These are phyloP conservation scores for Vanderwaltozyma tropicalis DNA, from an alignment of 805 yeast genomes.

Conservation along the genomic window DNA sequence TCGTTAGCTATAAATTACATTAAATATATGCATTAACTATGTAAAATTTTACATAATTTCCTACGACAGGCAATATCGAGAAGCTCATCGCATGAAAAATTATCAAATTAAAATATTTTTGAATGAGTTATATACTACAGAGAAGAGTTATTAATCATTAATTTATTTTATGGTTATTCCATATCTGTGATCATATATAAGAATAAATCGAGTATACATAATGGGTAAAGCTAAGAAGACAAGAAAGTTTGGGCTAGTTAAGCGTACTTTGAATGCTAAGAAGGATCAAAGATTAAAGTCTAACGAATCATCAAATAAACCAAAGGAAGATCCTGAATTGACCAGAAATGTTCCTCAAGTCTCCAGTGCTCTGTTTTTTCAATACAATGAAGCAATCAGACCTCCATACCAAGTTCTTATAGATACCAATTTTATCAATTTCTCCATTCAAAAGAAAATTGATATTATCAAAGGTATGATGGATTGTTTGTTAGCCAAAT, in stretches of 20 bases:
- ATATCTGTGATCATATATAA: not conserved
- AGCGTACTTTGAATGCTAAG: constrained; percentile 59
- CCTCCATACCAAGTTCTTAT: constrained; percentile 97
- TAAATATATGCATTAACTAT: not conserved
- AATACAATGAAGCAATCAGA: constrained; percentile 83
- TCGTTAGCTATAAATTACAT: too few species aligned
- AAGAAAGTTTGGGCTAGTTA: constrained; percentile 89
- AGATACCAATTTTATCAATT: constrained; percentile 95
- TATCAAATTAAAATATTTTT: not conserved
- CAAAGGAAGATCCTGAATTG: constrained; percentile 63
- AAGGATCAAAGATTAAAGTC: constrained; percentile 55
- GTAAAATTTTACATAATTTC: too few species aligned
- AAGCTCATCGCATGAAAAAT: not conserved
- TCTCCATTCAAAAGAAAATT: constrained; percentile 89
- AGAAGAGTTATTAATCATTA: not conserved
- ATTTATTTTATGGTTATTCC: too few species aligned
- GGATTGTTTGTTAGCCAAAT: constrained; percentile 90
- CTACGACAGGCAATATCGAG: too few species aligned
- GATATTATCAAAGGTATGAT: constrained; percentile 94
- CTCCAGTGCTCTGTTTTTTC: constrained; percentile 89
- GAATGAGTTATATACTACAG: not conserved
- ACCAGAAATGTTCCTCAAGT: constrained; percentile 80
- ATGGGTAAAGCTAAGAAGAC: constrained; percentile 98
- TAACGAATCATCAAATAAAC: constrained; percentile 29
- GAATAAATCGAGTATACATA: not conserved